These are phyloP conservation scores for Chaetomiaceae sp. DNA, from an alignment of 2,329 filamentous ascomycete species.

Conservation along the genomic window DNA sequence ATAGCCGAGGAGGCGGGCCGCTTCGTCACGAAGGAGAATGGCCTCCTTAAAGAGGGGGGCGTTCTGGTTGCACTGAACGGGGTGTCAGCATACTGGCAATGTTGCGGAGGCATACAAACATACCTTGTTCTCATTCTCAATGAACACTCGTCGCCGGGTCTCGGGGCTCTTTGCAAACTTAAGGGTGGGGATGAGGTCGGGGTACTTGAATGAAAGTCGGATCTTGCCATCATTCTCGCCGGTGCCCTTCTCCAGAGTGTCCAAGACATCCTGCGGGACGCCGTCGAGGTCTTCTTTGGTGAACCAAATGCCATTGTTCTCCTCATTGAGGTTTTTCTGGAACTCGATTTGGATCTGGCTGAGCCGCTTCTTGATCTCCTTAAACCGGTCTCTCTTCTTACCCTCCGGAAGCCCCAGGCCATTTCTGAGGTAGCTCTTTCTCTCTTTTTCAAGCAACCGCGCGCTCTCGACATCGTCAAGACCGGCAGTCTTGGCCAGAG, in stretches of 20 bases:
- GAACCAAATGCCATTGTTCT: conserved; percentile 78
- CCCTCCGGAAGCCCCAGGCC: conserved; percentile 69
- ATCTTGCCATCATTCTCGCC: conserved; percentile 67
- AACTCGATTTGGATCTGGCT: conserved; percentile 70
- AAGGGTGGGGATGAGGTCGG: conserved; percentile 70
- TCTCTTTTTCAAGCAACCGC: conserved; percentile 71
- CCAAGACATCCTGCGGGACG: conserved; percentile 66
- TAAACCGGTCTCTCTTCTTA: conserved; percentile 70
- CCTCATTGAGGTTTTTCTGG: conserved; percentile 77
- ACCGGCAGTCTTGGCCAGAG: conserved; percentile 25
- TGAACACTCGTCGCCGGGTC: conserved; percentile 63
- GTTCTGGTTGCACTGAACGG: conserved; percentile 59
- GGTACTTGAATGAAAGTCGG: conserved; percentile 77
- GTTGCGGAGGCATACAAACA: neutral
- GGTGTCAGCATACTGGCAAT: neutral
- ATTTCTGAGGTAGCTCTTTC: conserved; percentile 72
- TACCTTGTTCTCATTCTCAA: conserved; percentile 76
- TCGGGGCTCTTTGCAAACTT: conserved; percentile 72
- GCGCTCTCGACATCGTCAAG: conserved; percentile 59
- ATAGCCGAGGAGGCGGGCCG: conserved; percentile 71
- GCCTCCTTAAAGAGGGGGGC: conserved; percentile 70
- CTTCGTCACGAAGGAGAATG: conserved; percentile 70
- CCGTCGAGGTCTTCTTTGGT: conserved; percentile 68
- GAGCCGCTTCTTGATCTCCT: conserved; percentile 78
- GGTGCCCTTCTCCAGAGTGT: conserved; percentile 65